A percentile compares a stretch with the other conserved stretches of the same genome.
Conservation (phyloP, 2,329 filamentous ascomycete genomes). For the Ophiocordyceps camponoti-leonardi region DNA sequence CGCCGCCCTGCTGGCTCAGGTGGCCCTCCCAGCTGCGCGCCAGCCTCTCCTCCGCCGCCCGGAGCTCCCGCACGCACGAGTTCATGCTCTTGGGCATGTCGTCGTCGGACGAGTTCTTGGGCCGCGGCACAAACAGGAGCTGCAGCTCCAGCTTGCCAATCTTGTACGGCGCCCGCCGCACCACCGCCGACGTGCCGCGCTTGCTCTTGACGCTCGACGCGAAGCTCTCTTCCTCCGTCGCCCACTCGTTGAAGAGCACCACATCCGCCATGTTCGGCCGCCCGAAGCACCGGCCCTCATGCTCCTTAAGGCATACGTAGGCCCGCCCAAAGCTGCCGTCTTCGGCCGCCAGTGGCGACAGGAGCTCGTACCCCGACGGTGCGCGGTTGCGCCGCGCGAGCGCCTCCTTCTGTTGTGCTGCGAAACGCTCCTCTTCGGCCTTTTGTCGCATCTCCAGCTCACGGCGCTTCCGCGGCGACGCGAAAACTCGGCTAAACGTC, state of each 20-base stretch:
- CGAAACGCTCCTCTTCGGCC: constrained; percentile 63
- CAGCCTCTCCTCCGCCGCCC: constrained; percentile 68
- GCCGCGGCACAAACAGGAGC: constrained; percentile 84
- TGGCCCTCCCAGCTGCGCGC: constrained; percentile 71
- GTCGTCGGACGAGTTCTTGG: constrained; percentile 71
- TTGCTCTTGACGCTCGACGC: constrained; percentile 91
- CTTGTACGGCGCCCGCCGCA: constrained; percentile 85
- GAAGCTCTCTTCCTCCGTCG: constrained; percentile 62
- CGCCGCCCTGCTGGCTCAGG: constrained; percentile 90
- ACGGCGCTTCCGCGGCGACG: constrained; percentile 91
- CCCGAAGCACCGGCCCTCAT: constrained; percentile 76
- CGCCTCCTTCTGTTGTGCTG: constrained; percentile 45
- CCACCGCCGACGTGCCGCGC: constrained; percentile 51
- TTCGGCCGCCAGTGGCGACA: constrained; percentile 71
- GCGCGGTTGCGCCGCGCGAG: constrained; percentile 43
- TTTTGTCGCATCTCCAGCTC: constrained; percentile 75
- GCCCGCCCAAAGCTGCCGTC: constrained; percentile 91
- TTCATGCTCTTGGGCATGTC: constrained; percentile 99
- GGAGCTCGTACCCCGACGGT: constrained; percentile 67
- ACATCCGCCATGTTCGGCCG: constrained; percentile 78
- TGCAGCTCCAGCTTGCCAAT: constrained; percentile 90
- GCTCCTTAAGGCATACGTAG: constrained; percentile 86
- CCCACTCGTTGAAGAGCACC: constrained; percentile 98
- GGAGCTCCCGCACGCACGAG: constrained; percentile 82
- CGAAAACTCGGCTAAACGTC: constrained; percentile 80